phyloP scores from a whole-genome alignment of 2,329 filamentous ascomycete species.

The Colletotrichum spaethianum region DNA sequence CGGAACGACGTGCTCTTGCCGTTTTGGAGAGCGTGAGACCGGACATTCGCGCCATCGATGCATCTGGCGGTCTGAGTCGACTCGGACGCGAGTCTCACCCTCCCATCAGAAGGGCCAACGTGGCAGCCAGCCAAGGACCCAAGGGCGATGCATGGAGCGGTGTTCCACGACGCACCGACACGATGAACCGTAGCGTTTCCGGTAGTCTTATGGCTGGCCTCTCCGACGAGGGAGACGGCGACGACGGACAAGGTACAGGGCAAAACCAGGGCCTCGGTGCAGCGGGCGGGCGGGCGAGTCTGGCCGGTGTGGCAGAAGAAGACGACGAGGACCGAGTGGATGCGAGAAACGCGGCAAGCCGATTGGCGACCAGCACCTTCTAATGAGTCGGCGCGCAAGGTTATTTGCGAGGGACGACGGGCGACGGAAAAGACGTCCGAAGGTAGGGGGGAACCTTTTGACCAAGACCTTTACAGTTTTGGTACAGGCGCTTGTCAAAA shows the following conservation, averaged over 20 bases:
- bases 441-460: slow-evolving; percentile 9
- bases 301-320: slow-evolving; percentile 78
- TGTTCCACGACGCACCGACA: slow-evolving; percentile 85
- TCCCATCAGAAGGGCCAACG: slow-evolving; percentile 77
- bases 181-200: slow-evolving; percentile 82
- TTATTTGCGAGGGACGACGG: slow-evolving; percentile 19
- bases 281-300: slow-evolving; percentile 60
- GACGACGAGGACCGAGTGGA: slow-evolving; percentile 95
- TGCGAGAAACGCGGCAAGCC: slow-evolving; percentile 93
- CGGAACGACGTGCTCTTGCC: slow-evolving; percentile 90
- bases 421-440: slow-evolving; percentile 20
- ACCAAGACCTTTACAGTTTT: slow-evolving; percentile 22
- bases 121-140: slow-evolving; percentile 92
- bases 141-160: slow-evolving; percentile 99
- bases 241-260: slow-evolving; percentile 54
- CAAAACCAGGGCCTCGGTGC: slow-evolving; percentile 55
- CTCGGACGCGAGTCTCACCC: slow-evolving; percentile 92
- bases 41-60: slow-evolving; percentile 93
- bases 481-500: slow-evolving; percentile 18
- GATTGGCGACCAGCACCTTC: slow-evolving; percentile 94
- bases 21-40: slow-evolving; percentile 94
- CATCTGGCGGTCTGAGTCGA: slow-evolving; percentile 89
- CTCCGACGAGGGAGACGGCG: slow-evolving; percentile 71
- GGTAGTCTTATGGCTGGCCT: slow-evolving; percentile 78
- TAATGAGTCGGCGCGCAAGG: slow-evolving; percentile 55